phyloP scores from a whole-genome alignment of 257 asterid genomes.

The Misopates orontium region DNA sequence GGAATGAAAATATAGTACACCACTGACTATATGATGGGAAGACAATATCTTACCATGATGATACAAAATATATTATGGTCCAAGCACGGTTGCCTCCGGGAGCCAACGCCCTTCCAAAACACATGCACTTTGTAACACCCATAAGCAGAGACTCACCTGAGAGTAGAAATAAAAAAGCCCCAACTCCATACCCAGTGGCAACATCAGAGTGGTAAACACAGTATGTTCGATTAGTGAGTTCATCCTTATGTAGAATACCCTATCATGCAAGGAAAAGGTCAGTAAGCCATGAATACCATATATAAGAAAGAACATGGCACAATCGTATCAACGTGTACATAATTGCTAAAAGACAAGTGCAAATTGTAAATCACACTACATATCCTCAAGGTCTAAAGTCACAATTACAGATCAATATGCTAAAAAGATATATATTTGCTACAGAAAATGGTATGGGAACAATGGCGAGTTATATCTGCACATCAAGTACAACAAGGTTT shows the following conservation, averaged over 20 bases:
- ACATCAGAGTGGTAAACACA: constrained; percentile 85
- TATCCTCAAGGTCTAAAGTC: background rate
- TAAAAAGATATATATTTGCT: background rate
- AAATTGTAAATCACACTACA: background rate
- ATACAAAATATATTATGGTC: constrained; percentile 76
- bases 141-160: constrained; percentile 86
- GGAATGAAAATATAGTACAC: background rate
- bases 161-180: constrained; percentile 86
- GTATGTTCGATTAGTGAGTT: constrained; percentile 63
- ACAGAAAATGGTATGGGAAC: background rate
- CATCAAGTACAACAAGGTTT: too few species aligned
- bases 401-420: background rate
- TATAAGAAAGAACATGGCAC: background rate
- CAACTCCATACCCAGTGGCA: constrained; percentile 94
- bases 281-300: background rate
- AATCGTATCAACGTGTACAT: background rate
- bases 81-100: constrained; percentile 93
- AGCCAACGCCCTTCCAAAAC: constrained; percentile 79
- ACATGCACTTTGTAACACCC: constrained; percentile 95
- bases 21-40: background rate
- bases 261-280: constrained; percentile 34
- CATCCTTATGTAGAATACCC: constrained; percentile 62
- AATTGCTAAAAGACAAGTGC: background rate
- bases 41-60: constrained; percentile 60
- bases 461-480: background rate